A percentile compares a stretch with the other conserved stretches of the same genome.
Evolutionary conservation across 2,329 filamentous ascomycete genomes (phyloP).

Genomic region (Fusarium duplospermum): DNA sequence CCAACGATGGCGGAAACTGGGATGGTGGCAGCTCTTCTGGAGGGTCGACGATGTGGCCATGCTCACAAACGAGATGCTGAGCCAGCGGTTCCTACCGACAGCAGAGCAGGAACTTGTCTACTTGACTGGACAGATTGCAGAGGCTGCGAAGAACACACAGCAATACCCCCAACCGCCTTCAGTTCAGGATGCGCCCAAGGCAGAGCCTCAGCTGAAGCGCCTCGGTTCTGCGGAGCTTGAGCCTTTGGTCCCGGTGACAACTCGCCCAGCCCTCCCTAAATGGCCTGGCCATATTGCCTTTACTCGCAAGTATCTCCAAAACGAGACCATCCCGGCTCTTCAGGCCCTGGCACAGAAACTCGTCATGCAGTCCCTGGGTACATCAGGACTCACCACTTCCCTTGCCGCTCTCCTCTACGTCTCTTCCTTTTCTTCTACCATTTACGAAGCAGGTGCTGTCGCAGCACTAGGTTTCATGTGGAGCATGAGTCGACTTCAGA

Average conservation of each 20-base stretch:
- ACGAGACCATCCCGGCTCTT: constrained; percentile 75
- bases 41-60: constrained; percentile 91
- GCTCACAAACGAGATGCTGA: constrained; percentile 82
- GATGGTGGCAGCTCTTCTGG: constrained; percentile 98
- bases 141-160: constrained; percentile 48
- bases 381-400: constrained; percentile 70
- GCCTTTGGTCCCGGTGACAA: constrained; percentile 37
- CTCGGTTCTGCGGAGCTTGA: constrained; percentile 43
- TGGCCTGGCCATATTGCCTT: constrained; percentile 83
- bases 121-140: constrained; percentile 80
- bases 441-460: constrained; percentile 72
- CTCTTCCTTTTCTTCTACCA: constrained; percentile 62
- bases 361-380: constrained; percentile 79
- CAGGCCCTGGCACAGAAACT: constrained; percentile 80
- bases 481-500: constrained; percentile 70
- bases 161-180: constrained; percentile 53
- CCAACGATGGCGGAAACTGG: constrained; percentile 80
- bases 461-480: constrained; percentile 70
- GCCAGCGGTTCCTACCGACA: constrained; percentile 78
- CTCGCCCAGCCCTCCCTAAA: constrained; percentile 50
- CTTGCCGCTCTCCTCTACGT: constrained; percentile 69
- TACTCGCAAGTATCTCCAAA: constrained; percentile 73
- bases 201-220: constrained; percentile 22
- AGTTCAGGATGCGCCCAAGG: constrained; percentile 1
- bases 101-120: constrained; percentile 88